Conservation (phyloP, 768 basidiomycete species). For the Agrocybe praecox region DNA sequence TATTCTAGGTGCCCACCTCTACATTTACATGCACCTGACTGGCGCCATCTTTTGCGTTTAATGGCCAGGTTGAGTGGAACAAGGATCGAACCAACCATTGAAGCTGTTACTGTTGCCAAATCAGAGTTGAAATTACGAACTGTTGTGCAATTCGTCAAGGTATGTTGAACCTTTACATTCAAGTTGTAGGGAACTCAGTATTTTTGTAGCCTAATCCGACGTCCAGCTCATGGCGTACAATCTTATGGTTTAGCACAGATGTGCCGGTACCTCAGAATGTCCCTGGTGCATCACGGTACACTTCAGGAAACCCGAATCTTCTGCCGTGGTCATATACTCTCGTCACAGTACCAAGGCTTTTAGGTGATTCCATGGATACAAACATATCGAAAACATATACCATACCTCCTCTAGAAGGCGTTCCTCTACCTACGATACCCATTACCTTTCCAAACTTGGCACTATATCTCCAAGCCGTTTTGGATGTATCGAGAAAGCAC, state of each 20-base stretch:
- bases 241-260: conserved; percentile 81
- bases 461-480: conserved; percentile 69
- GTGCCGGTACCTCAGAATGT: conserved; percentile 54
- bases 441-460: conserved; percentile 78
- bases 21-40: conserved; percentile 73
- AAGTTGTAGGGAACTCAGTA: neutral
- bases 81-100: conserved; percentile 69
- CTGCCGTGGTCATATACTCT: conserved; percentile 77
- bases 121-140: conserved; percentile 64
- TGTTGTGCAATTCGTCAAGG: conserved; percentile 81
- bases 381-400: conserved; percentile 69
- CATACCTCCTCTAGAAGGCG: conserved; percentile 58
- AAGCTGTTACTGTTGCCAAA: conserved; percentile 61
- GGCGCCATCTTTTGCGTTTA: conserved; percentile 73
- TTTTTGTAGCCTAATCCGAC: conserved; percentile 54
- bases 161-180: conserved; percentile 28
- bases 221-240: conserved; percentile 67
- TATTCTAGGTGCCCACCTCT: conserved; percentile 68
- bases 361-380: conserved; percentile 67
- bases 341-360: conserved; percentile 57
- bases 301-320: conserved; percentile 59
- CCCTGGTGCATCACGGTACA: conserved; percentile 48
- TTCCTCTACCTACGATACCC: conserved; percentile 72
- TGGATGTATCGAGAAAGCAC: conserved; percentile 69
- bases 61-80: conserved; percentile 76